Percentiles rank a stretch among this genome's conserved stretches.
Evolutionary conservation across 805 yeast species (phyloP).

Genomic region (Priceomyces castillae): DNA sequence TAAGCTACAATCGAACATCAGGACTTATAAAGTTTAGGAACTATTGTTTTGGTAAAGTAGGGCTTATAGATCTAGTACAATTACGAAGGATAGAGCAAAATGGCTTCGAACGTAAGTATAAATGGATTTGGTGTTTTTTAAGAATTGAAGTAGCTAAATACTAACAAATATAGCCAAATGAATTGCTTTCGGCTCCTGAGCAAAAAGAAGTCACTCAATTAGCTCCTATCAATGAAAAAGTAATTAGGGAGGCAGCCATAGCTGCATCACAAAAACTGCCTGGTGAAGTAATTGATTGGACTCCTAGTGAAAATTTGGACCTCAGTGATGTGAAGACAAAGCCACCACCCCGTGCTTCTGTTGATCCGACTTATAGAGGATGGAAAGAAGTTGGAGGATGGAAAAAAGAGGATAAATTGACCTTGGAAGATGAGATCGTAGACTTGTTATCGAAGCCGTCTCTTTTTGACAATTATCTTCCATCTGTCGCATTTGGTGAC

Average conservation of each 20-base stretch:
- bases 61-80: constrained; percentile 1
- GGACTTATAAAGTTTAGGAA: not conserved
- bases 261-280: constrained; percentile 3
- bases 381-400: constrained; percentile 95
- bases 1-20: not conserved
- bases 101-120: constrained; percentile 3
- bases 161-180: constrained; percentile 30
- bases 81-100: not conserved
- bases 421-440: constrained; percentile 64
- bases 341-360: constrained; percentile 49
- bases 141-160: not conserved
- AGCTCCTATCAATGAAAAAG: constrained; percentile 10
- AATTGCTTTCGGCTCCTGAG: constrained; percentile 33
- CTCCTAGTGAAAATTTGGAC: constrained; percentile 40
- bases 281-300: constrained; percentile 16
- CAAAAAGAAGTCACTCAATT: constrained; percentile 21
- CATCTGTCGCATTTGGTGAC: constrained; percentile 80
- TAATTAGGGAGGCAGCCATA: constrained; percentile 9
- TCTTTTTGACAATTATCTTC: constrained; percentile 69
- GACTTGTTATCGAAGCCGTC: constrained; percentile 74
- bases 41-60: not conserved
- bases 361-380: constrained; percentile 73
- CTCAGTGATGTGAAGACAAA: constrained; percentile 28
- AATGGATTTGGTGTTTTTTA: not conserved
- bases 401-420: constrained; percentile 65